phyloP scores from a whole-genome alignment of 495 filamentous ascomycete genomes.

The Podospora pseudocomata region DNA sequence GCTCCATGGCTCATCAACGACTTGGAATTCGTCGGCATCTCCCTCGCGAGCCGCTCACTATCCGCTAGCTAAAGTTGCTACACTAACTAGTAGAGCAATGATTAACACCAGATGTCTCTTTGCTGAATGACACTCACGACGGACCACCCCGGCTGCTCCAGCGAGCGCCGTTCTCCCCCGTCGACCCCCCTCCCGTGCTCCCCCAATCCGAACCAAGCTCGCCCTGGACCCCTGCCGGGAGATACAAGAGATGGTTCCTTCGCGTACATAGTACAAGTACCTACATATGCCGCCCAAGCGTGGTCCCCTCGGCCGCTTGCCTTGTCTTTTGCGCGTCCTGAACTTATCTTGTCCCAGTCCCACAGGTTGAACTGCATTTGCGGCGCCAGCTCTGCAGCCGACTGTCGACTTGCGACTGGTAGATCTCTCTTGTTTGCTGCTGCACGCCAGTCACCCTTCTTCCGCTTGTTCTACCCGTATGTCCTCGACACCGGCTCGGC shows the following conservation, averaged over 20 bases:
- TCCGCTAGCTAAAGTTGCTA: not conserved
- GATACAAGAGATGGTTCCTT: constrained; percentile 21
- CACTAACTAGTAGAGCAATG: not conserved
- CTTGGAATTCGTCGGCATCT: not conserved
- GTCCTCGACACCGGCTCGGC: constrained; percentile 20
- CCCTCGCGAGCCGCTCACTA: not conserved
- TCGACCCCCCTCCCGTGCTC: constrained; percentile 15
- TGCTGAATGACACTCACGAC: not conserved
- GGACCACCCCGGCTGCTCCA: constrained; percentile 7
- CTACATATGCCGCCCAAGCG: constrained; percentile 32
- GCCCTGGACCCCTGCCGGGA: constrained; percentile 29
- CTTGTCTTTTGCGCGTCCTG: constrained; percentile 27
- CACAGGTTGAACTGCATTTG: constrained; percentile 30
- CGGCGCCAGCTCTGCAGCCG: constrained; percentile 34
- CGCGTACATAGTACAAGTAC: constrained; percentile 23
- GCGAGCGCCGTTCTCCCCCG: constrained; percentile 20
- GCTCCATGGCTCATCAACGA: not conserved
- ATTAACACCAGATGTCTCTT: not conserved
- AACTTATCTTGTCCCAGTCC: constrained; percentile 31
- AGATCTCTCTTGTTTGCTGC: constrained; percentile 34
- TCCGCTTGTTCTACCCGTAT: constrained; percentile 8
- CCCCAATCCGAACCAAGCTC: constrained; percentile 14
- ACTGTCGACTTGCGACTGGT: constrained; percentile 27
- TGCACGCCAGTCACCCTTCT: constrained; percentile 5
- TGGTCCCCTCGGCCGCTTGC: constrained; percentile 28